Conservation (phyloP, 768 basidiomycete species). For the Tylopilus intermedius region DNA sequence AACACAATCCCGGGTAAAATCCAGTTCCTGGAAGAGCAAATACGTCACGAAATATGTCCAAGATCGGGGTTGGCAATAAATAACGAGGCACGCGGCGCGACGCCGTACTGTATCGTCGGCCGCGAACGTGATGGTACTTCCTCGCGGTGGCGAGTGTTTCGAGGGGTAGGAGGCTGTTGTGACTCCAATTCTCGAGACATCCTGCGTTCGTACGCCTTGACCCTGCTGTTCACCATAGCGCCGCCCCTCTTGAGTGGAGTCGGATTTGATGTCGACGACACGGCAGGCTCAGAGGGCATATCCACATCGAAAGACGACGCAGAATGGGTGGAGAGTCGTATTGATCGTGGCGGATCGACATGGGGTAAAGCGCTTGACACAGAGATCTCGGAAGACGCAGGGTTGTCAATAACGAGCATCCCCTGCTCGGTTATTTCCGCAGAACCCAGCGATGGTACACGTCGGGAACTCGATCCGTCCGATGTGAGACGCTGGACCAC, state of each 20-base stretch:
- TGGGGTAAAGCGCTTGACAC: constrained; percentile 2
- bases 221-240: constrained; percentile 43
- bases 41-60: constrained; percentile 13
- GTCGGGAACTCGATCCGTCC: constrained; percentile 24
- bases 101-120: constrained; percentile 53
- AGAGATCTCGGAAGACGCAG: constrained; percentile 10
- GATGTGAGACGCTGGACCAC: constrained; percentile 52
- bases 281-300: constrained; percentile 1
- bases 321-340: background rate
- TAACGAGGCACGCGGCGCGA: constrained; percentile 57
- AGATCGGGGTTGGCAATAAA: constrained; percentile 66
- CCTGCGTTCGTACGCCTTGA: constrained; percentile 55
- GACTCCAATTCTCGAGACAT: constrained; percentile 53
- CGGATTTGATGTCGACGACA: background rate
- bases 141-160: constrained; percentile 41
- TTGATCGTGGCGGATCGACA: constrained; percentile 19
- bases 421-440: constrained; percentile 20
- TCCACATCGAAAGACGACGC: background rate
- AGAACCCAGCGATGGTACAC: constrained; percentile 24
- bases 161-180: constrained; percentile 25
- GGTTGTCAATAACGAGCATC: constrained; percentile 7
- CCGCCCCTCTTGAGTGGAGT: constrained; percentile 6
- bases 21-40: background rate
- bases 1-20: background rate
- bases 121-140: constrained; percentile 38